Conservation (phyloP, 129 eudicot genomes). For the Saussurea involucrata region DNA sequence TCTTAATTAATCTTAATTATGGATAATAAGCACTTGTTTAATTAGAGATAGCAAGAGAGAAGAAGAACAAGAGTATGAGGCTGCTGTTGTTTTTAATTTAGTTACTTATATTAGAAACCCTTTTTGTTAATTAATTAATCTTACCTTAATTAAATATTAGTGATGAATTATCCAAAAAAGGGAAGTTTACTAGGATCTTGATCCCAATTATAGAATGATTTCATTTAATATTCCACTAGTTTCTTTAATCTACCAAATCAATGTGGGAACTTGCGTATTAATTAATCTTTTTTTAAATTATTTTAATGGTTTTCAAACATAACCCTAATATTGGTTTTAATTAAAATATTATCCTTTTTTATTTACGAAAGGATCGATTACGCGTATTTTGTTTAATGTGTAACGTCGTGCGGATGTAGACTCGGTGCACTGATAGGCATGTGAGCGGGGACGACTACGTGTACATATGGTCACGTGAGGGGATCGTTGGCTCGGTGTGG, state of each 20-base stretch:
- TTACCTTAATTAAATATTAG: slow-evolving; percentile 19
- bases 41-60: slow-evolving; percentile 33
- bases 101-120: slow-evolving; percentile 21
- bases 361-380: too few species aligned
- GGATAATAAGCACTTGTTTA: slow-evolving; percentile 23
- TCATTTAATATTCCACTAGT: background rate
- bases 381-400: background rate
- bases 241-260: slow-evolving; percentile 21
- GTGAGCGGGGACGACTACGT: background rate
- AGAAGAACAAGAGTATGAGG: slow-evolving; percentile 24
- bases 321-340: background rate
- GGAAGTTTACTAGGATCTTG: slow-evolving; percentile 21
- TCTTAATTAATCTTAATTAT: slow-evolving; percentile 38
- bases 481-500: background rate
- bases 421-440: background rate
- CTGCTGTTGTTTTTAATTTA: slow-evolving; percentile 24
- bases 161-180: slow-evolving; percentile 26
- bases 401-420: background rate
- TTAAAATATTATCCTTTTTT: background rate
- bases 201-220: slow-evolving; percentile 14
- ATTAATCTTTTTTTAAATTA: background rate
- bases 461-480: too few species aligned
- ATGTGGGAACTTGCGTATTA: slow-evolving; percentile 16
- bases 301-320: background rate
- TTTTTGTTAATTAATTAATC: slow-evolving; percentile 29